Evolutionary conservation across 352 stramenopile species (phyloP).

Genomic region (Phytophthora palmivora): DNA sequence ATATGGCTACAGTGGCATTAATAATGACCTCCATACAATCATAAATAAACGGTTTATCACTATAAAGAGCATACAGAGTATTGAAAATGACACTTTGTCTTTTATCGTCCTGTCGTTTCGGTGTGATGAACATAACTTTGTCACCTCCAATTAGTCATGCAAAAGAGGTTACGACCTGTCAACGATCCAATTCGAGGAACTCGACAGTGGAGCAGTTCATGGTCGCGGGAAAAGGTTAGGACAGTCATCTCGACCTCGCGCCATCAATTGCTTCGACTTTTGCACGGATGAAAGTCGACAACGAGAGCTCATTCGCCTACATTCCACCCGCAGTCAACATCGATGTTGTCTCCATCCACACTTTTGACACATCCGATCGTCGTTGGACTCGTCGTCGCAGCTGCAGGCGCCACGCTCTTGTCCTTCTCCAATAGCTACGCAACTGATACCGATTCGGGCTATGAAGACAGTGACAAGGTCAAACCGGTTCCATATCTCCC

Average conservation of each 20-base stretch:
- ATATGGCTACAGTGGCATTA: background rate
- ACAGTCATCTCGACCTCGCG: slow-evolving; percentile 9
- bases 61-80: background rate
- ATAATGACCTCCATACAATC: background rate
- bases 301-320: slow-evolving; percentile 23
- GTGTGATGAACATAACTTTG: too few relatives aligned
- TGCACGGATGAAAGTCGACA: background rate
- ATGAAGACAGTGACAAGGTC: slow-evolving; percentile 12
- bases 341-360: slow-evolving; percentile 31
- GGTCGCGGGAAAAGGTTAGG: background rate
- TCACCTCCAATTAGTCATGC: slow-evolving; percentile 3
- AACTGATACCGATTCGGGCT: slow-evolving; percentile 10
- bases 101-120: too few relatives aligned
- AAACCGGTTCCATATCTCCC: slow-evolving; percentile 35
- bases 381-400: slow-evolving; percentile 30
- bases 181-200: slow-evolving; percentile 16
- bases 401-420: slow-evolving; percentile 18
- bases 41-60: background rate
- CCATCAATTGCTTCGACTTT: slow-evolving; percentile 25
- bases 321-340: slow-evolving; percentile 20
- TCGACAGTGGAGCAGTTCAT: slow-evolving; percentile 2
- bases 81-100: too few relatives aligned
- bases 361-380: slow-evolving; percentile 29
- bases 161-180: background rate
- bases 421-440: slow-evolving; percentile 19